Base-by-base conservation (phyloP, 768 basidiomycete genomes). In the Butyriboletus loyo region DNA sequence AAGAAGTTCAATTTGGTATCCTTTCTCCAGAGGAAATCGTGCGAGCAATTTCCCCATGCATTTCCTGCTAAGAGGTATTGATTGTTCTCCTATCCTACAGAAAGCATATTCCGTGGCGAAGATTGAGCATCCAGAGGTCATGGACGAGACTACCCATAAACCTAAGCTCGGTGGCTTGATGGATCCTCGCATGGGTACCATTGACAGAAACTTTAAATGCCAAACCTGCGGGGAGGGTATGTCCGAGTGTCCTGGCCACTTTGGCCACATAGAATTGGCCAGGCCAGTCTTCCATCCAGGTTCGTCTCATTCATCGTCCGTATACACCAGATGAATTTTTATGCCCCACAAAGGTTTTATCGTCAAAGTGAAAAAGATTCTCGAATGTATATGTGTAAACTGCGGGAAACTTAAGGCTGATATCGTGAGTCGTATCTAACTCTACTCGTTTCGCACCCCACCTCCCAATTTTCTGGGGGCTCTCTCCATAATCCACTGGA, bases 201-300 rank as follows among this genome's bases (percentile, higher is more conserved):
- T 95, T 63, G 93, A 95, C 77, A 81, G 93, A 60, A 94, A 95
- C 70, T 95, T 96, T 76, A 98, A 98, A 77, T 99, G 97, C 70
- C 94, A 98, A 77, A 98, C 97, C 27, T 98, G 97, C 71, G 95
- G 94, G 60, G 97, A 99, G 80, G 96, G 95, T n/a, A 98, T 98
- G 95, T 87, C 93, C 17, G 97, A 98, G 70, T 99, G 97, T 75
- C 95, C 97, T 25, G 97, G 97, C 46, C 97, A 98, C 72, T 99
- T 99, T 76, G 97, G 97, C 50, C 95, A 98, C 70, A 92, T 99
- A 65, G 97, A 99, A 74, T 76, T 99, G 65, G 92, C 92, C 39
- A 80, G 93, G 62, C 94, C 96, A n/a, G 92, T 97, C 31, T 98
- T 94, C 66, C 96, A 98, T 72, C 89, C 92, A 72, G 93, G 92